phyloP scores from a whole-genome alignment of 257 asterid species.

The Solanum tarijense region DNA sequence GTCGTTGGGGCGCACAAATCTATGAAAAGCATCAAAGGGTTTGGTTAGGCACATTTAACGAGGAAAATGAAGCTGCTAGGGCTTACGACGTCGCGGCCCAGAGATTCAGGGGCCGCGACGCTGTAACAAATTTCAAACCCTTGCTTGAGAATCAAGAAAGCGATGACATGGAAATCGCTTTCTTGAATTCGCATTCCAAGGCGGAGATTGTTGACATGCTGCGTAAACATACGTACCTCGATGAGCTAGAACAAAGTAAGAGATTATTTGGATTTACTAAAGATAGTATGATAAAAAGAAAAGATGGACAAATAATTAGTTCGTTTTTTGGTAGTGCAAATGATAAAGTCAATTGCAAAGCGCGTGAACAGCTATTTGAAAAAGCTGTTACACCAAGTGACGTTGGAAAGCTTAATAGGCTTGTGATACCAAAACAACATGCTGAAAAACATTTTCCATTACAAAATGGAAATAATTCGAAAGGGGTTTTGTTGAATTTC shows the following conservation, averaged over 20 bases:
- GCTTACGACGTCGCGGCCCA: constrained; percentile 88
- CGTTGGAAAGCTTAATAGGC: constrained; percentile 61
- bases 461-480: constrained; percentile 27
- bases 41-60: constrained; percentile 83
- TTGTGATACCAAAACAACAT: constrained; percentile 72
- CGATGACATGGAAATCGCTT: constrained; percentile 35
- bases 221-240: constrained; percentile 69
- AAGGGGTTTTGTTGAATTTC: constrained; percentile 53
- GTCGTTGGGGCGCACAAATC: constrained; percentile 96
- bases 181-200: constrained; percentile 58
- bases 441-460: constrained; percentile 72
- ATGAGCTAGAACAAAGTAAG: constrained; percentile 67
- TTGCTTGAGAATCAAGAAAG: constrained; percentile 14
- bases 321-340: neutral
- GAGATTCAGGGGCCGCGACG: constrained; percentile 90
- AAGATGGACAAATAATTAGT: neutral
- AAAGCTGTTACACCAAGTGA: constrained; percentile 88
- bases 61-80: constrained; percentile 70
- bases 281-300: neutral
- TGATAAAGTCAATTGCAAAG: neutral
- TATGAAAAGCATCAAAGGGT: constrained; percentile 85
- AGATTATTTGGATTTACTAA: constrained; percentile 13
- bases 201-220: constrained; percentile 86
- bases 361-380: constrained; percentile 62
- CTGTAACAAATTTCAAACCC: constrained; percentile 69